Evolutionary conservation across 2,329 filamentous ascomycete species (phyloP), one percentile per base, ranked within the genome.

Genomic region (Pseudocercospora fuligena): DNA sequence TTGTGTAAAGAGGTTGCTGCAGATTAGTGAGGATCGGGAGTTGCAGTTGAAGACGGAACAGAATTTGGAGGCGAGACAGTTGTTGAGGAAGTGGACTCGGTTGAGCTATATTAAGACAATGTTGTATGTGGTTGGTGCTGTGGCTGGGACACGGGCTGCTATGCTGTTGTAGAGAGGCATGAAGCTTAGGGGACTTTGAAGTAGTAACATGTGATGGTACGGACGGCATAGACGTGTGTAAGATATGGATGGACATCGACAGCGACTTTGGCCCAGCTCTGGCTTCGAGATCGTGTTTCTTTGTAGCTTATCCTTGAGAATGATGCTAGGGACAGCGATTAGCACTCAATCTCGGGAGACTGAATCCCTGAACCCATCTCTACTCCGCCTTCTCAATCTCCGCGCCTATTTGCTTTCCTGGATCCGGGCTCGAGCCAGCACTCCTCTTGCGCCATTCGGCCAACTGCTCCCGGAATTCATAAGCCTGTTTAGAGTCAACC

Each of bases 11-110:
- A 71, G 67, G 43, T 60, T 69, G 63, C 33, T 67, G 3, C 57
- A 61, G 47, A 71, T 69, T 23, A 67, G 67, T 56, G 49, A 68
- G 56, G 56, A 61, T 49, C 36, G 54, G 25, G 58, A 36, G 7
- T 12, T 64, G 33, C 62, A 66, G 40, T 63, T 58, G 19, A 69
- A 71, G 63, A 61, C 60, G 27, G 67, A 67, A 54, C 66, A 66
- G 47, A 66, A 23, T 23, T 54, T 69, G 43, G 67, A 71, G 54
- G 60, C 66, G 51, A 43, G 54, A 49, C 68, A 63, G 21, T 63
- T 69, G 61, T 57, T 70, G 62, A 64, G 47, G 53, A 29, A 31
- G 47, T 67, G 69, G 65, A 63, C 61, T 19, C 46, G 40, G 31
- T 43, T 61, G 61, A 68, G 66, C 33, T 63, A 43, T 36, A 23